These are phyloP conservation scores for Schizosaccharomyces japonicus DNA, from an alignment of 805 yeast species.

Conservation along the genomic window DNA sequence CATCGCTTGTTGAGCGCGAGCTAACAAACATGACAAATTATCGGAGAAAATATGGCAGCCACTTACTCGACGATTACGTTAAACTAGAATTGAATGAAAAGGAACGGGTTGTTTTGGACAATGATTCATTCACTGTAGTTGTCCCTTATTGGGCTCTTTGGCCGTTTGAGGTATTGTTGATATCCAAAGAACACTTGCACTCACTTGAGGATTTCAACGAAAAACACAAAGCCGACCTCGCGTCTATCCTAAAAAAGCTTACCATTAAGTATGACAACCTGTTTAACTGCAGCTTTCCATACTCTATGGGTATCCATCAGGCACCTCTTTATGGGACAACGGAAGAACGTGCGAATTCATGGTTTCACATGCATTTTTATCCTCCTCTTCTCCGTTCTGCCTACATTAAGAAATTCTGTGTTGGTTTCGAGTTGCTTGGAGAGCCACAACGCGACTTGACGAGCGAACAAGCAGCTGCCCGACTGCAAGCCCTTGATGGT, in stretches of 20 bases:
- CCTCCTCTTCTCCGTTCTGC: constrained; percentile 58
- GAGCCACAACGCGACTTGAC: constrained; percentile 51
- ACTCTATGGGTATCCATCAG: constrained; percentile 65
- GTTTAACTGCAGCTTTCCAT: constrained; percentile 47
- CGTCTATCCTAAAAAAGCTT: constrained; percentile 26
- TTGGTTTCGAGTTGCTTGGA: constrained; percentile 34
- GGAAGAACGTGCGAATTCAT: constrained; percentile 13
- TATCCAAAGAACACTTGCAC: constrained; percentile 31
- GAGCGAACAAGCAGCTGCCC: constrained; percentile 39
- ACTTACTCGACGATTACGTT: constrained; percentile 41
- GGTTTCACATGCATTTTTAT: constrained; percentile 55
- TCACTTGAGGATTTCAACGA: constrained; percentile 26
- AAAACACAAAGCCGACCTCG: constrained; percentile 30
- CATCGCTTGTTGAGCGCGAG: constrained; percentile 43
- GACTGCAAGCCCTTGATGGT: constrained; percentile 18
- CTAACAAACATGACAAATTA: constrained; percentile 29
- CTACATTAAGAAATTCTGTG: constrained; percentile 49
- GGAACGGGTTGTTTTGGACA: constrained; percentile 31
- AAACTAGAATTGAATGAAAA: constrained; percentile 19
- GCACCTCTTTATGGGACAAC: constrained; percentile 28
- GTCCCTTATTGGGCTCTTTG: constrained; percentile 69
- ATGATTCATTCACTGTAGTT: constrained; percentile 39
- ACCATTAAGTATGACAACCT: constrained; percentile 49
- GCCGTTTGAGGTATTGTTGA: constrained; percentile 53
- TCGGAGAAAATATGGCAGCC: constrained; percentile 20